Conservation (phyloP, 73 alveolate genomes). For the Stentor coeruleus region DNA sequence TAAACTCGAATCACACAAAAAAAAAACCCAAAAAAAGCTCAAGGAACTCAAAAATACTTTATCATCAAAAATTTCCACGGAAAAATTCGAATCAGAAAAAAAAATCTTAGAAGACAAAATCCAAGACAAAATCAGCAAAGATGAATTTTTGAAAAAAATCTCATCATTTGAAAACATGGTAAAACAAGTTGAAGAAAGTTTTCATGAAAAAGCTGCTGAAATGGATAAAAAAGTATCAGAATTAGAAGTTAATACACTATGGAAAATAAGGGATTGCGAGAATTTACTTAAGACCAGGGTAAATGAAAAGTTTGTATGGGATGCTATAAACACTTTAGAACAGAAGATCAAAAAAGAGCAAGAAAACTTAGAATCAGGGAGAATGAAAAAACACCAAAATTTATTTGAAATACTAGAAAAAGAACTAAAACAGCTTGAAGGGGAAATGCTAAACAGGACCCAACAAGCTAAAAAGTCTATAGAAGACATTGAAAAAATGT, state of each 20-base stretch:
- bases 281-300: constrained; percentile 16
- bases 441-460: neutral
- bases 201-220: neutral
- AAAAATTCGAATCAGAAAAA: neutral
- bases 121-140: neutral
- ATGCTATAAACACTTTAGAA: neutral
- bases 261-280: constrained; percentile 30
- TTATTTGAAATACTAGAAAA: neutral
- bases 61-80: neutral
- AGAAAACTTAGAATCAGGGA: neutral
- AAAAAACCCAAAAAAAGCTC: neutral
- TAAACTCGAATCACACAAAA: neutral
- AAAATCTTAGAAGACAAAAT: constrained; percentile 4
- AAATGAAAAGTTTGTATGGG: constrained; percentile 23
- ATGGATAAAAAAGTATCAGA: constrained; percentile 12
- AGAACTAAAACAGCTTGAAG: neutral
- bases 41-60: neutral
- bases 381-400: neutral
- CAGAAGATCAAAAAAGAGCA: constrained; percentile 7
- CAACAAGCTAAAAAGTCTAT: neutral
- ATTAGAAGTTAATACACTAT: constrained; percentile 2
- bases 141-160: constrained; percentile 15
- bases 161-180: neutral
- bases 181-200: neutral
- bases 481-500: too few species aligned